phyloP scores from a whole-genome alignment of 768 basidiomycete species.

The Infundibulicybe gibba region DNA sequence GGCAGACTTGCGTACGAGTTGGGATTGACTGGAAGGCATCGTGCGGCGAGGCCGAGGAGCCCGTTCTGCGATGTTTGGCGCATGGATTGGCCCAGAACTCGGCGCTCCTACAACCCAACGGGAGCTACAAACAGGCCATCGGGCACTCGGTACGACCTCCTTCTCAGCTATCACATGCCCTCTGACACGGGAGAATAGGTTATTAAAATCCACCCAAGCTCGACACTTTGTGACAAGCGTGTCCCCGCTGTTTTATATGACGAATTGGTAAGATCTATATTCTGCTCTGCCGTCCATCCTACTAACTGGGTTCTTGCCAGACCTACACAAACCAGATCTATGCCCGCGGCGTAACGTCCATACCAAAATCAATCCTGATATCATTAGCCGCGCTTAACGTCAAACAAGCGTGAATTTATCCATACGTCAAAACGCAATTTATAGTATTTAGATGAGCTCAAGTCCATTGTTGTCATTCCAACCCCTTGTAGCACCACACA shows the following conservation, averaged over 20 bases:
- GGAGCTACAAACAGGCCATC: slow-evolving; percentile 80
- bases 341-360: slow-evolving; percentile 85
- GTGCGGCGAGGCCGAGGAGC: slow-evolving; percentile 62
- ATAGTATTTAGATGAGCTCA: no score
- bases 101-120: slow-evolving; percentile 82
- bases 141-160: slow-evolving; percentile 54
- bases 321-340: slow-evolving; percentile 77
- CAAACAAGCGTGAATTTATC: no score
- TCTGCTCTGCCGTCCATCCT: neutral
- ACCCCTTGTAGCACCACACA: no score
- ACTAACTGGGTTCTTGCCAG: no score
- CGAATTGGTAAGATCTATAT: slow-evolving; percentile 66
- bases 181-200: slow-evolving; percentile 27
- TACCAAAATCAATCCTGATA: slow-evolving; percentile 42
- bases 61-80: slow-evolving; percentile 68
- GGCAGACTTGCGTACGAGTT: slow-evolving; percentile 55
- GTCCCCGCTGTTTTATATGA: slow-evolving; percentile 88
- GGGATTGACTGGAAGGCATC: slow-evolving; percentile 57
- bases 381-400: no score
- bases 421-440: no score
- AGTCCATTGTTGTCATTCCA: no score
- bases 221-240: slow-evolving; percentile 76
- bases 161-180: neutral
- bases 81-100: slow-evolving; percentile 80
- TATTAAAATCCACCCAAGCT: slow-evolving; percentile 91